phyloP scores from a whole-genome alignment of 2,329 filamentous ascomycete genomes.

The Knufia fluminis region DNA sequence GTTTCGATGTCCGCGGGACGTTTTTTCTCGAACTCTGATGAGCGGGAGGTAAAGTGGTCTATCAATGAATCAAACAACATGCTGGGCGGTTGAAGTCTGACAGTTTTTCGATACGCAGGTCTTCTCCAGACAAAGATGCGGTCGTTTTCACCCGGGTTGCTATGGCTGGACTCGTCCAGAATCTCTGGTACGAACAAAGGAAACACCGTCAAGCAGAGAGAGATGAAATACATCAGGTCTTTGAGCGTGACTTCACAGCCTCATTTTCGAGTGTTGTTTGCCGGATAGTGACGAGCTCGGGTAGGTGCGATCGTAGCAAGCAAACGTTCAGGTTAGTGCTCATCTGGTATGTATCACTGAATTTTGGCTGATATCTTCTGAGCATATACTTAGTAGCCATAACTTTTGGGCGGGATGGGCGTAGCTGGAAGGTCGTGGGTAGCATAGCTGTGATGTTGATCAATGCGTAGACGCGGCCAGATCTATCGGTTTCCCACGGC shows the following conservation, averaged over 20 bases:
- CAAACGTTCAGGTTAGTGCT: too few relatives aligned
- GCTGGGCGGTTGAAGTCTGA: neutral
- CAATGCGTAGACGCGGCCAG: too few relatives aligned
- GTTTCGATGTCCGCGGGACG: neutral
- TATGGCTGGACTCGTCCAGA: neutral
- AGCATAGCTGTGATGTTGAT: too few relatives aligned
- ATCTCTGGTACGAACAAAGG: neutral
- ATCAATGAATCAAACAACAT: conserved; percentile 5
- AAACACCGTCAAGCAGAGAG: neutral
- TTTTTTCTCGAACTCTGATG: neutral
- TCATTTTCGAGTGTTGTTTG: neutral
- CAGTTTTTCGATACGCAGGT: neutral
- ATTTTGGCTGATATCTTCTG: too few relatives aligned
- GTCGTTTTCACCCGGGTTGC: neutral
- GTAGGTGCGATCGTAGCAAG: too few relatives aligned
- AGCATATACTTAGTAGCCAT: neutral
- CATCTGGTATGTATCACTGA: neutral
- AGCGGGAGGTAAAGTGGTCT: neutral
- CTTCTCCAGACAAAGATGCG: neutral
- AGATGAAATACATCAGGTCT: neutral
- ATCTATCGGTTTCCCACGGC: too few relatives aligned
- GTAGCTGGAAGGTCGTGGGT: too few relatives aligned
- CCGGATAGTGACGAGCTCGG: too few relatives aligned
- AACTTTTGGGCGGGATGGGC: too few relatives aligned
- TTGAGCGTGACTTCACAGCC: neutral